phyloP scores from a whole-genome alignment of 1,139 yeast genomes.

The Schwanniomyces etchellsii region DNA sequence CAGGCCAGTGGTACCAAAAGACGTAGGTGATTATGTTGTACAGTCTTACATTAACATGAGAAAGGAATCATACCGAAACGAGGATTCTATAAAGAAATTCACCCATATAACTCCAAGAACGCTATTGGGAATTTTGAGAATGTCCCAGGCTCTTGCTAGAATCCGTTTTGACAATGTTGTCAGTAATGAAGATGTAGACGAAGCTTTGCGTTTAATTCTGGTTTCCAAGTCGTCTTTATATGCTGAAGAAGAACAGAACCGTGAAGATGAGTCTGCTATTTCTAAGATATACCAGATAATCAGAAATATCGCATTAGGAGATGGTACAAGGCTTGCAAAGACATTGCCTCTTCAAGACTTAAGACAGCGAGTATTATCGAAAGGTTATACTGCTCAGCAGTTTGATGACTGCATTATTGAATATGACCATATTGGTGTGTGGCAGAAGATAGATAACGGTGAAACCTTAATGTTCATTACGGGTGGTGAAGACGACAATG shows the following conservation, averaged over 20 bases:
- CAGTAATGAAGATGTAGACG: slow-evolving; percentile 81
- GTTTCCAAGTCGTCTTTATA: slow-evolving; percentile 82
- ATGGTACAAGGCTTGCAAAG: slow-evolving; percentile 34
- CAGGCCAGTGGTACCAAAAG: slow-evolving; percentile 83
- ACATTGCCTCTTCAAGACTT: slow-evolving; percentile 54
- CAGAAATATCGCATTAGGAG: slow-evolving; percentile 45
- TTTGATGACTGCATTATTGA: slow-evolving; percentile 70
- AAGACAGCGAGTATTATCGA: slow-evolving; percentile 66
- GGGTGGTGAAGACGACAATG: slow-evolving; percentile 18
- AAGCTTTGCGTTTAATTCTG: slow-evolving; percentile 80
- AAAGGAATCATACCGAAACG: slow-evolving; percentile 80
- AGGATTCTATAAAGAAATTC: slow-evolving; percentile 69
- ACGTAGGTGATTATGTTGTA: slow-evolving; percentile 84
- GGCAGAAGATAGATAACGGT: slow-evolving; percentile 72
- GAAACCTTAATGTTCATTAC: slow-evolving; percentile 45
- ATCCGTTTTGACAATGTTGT: slow-evolving; percentile 76
- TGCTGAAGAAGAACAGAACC: slow-evolving; percentile 41
- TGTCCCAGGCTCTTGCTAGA: slow-evolving; percentile 93
- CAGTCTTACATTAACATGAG: slow-evolving; percentile 86
- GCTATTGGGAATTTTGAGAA: slow-evolving; percentile 80
- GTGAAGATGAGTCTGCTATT: slow-evolving; percentile 49
- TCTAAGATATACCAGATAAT: slow-evolving; percentile 61
- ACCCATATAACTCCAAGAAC: slow-evolving; percentile 96
- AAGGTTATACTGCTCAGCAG: slow-evolving; percentile 81
- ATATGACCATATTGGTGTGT: slow-evolving; percentile 66